Percentiles rank a stretch among this genome's conserved stretches.
Conservation (phyloP, 23 red algal species). For the Cyanidiococcus yangmingshanensis region DNA sequence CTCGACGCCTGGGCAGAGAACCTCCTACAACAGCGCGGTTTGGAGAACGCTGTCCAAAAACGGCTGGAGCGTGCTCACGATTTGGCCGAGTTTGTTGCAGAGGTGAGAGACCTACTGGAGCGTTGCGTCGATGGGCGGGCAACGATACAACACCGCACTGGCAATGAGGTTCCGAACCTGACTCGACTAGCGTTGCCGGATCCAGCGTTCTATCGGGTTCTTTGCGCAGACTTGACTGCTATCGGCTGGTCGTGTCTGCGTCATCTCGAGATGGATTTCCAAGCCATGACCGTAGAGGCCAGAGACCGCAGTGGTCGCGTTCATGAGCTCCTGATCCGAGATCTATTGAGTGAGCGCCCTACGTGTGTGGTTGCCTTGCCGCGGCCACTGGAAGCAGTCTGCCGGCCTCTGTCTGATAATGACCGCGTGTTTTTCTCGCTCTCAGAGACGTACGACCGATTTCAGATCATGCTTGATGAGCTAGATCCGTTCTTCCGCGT, state of each 20-base stretch:
- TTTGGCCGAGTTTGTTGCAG: not conserved
- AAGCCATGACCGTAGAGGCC: not conserved
- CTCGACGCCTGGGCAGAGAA: not conserved
- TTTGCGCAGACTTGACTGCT: not conserved
- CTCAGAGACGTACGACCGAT: not conserved
- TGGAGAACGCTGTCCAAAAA: not conserved
- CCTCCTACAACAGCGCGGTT: not conserved
- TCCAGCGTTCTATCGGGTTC: not conserved
- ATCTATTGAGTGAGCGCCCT: not conserved
- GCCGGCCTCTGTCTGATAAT: not conserved
- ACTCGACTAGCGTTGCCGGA: not conserved
- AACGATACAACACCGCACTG: not conserved
- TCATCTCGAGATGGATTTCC: not conserved
- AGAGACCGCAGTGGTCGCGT: not conserved
- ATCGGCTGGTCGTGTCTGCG: not conserved
- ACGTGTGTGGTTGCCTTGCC: not conserved
- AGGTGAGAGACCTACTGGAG: slow-evolving; percentile 7
- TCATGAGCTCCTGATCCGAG: not conserved
- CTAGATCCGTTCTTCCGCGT: not conserved
- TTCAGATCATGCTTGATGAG: not conserved
- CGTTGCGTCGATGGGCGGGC: not conserved
- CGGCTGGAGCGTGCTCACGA: not conserved
- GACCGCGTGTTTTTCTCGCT: not conserved
- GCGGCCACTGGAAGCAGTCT: not conserved
- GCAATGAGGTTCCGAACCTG: not conserved